These are phyloP conservation scores for Apiosordaria backusii DNA, from an alignment of 495 filamentous ascomycete species.

Conservation along the genomic window DNA sequence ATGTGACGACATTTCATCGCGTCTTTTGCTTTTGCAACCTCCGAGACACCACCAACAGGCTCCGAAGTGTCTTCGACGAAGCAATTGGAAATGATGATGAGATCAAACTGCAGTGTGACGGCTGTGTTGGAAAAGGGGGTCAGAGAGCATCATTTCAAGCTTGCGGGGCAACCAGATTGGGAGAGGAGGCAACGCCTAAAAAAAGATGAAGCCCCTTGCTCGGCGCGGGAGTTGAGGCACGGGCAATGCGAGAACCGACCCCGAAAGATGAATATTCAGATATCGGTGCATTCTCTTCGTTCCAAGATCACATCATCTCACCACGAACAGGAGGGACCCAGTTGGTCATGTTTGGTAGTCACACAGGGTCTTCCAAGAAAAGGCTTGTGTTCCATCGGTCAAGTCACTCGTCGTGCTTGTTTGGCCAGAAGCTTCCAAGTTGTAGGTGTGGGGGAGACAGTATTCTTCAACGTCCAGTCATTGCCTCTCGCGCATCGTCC, in stretches of 20 bases:
- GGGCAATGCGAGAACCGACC: neutral
- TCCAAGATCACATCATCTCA: neutral
- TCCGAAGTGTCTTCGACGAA: neutral
- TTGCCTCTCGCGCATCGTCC: slow-evolving; percentile 8
- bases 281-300: too few species aligned
- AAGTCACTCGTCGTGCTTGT: too few species aligned
- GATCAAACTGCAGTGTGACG: neutral
- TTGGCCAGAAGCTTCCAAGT: neutral
- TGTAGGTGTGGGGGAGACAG: neutral
- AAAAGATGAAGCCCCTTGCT: slow-evolving; percentile 18
- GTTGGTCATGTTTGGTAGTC: neutral
- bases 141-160: slow-evolving; percentile 9
- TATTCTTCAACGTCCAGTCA: slow-evolving; percentile 5
- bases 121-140: slow-evolving; percentile 5
- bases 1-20: neutral
- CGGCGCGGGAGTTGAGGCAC: slow-evolving; percentile 7
- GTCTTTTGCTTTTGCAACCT: neutral
- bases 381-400: neutral
- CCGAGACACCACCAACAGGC: neutral
- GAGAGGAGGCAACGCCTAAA: slow-evolving; percentile 18
- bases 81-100: neutral
- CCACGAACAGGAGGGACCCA: neutral
- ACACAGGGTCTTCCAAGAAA: neutral
- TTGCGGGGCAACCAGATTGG: slow-evolving; percentile 11
- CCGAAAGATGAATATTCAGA: slow-evolving; percentile 2